Percentiles rank a stretch among this genome's conserved stretches.
Evolutionary conservation across 2,329 filamentous ascomycete species (phyloP).

Genomic region (Paracamarosporium sp.): DNA sequence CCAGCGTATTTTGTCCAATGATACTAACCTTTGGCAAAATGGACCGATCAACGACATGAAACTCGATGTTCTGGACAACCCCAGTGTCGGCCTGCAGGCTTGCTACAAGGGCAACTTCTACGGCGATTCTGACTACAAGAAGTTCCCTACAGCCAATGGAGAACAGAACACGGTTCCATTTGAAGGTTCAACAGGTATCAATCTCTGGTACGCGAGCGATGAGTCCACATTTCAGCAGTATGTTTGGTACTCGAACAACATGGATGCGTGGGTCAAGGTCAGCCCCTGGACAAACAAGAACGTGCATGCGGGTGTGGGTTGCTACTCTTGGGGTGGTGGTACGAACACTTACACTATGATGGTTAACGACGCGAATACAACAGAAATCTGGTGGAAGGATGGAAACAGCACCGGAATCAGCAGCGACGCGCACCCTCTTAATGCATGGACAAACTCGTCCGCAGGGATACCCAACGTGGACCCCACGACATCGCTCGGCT

Average conservation of each 20-base stretch:
- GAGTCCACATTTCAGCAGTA: constrained; percentile 50
- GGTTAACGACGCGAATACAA: constrained; percentile 46
- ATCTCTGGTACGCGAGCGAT: constrained; percentile 53
- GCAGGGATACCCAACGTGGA: constrained; percentile 45
- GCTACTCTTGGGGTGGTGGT: constrained; percentile 51
- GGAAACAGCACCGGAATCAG: constrained; percentile 42
- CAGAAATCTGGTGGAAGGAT: constrained; percentile 55
- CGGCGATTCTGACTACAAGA: constrained; percentile 45
- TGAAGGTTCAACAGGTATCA: constrained; percentile 46
- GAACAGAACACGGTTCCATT: constrained; percentile 30
- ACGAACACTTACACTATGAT: constrained; percentile 53
- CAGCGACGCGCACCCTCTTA: constrained; percentile 47
- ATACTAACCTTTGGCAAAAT: constrained; percentile 43
- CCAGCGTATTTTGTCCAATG: constrained; percentile 45
- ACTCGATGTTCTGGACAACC: constrained; percentile 86
- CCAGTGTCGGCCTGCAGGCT: constrained; percentile 84
- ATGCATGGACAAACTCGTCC: constrained; percentile 44
- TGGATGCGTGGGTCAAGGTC: constrained; percentile 45
- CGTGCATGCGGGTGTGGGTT: constrained; percentile 53
- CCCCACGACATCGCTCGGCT: constrained; percentile 49
- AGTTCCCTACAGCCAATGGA: constrained; percentile 42
- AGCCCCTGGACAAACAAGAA: constrained; percentile 48
- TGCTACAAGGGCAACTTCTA: constrained; percentile 75
- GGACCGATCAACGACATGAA: constrained; percentile 71
- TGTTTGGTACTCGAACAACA: constrained; percentile 47